These are phyloP conservation scores for Bryum argenteum DNA, from an alignment of 225 moss, liverwort and hornwort genomes.

Conservation along the genomic window DNA sequence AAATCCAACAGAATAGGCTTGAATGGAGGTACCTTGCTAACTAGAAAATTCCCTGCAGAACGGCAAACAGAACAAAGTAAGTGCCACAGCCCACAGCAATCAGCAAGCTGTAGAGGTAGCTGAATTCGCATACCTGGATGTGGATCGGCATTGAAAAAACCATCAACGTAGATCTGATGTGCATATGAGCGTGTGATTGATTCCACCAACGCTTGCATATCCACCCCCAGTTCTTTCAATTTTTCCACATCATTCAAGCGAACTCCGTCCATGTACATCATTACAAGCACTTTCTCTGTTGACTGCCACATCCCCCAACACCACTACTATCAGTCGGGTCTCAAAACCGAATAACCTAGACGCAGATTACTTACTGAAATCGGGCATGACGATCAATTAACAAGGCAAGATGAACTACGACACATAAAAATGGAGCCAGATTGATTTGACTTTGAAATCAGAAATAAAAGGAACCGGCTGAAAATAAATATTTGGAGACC, in stretches of 20 bases:
- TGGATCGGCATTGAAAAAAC: conserved; percentile 99
- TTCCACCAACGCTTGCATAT: conserved; percentile 81
- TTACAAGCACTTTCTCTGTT: conserved; percentile 82
- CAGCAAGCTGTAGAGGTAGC: background rate
- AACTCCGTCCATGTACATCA: conserved; percentile 97
- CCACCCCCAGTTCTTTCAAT: conserved; percentile 74
- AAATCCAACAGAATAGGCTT: conserved; percentile 91
- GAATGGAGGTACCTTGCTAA: conserved; percentile 83
- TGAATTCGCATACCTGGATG: conserved; percentile 72
- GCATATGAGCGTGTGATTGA: conserved; percentile 93
- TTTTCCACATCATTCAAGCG: conserved; percentile 82
- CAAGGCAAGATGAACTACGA: conserved; percentile 11
- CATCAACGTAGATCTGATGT: conserved; percentile 94
- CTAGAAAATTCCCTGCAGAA: conserved; percentile 79
- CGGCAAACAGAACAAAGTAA: conserved; percentile 14
- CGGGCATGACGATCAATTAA: background rate
- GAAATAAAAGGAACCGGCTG: background rate
- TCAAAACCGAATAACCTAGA: conserved; percentile 12
- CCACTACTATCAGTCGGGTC: conserved; percentile 13
- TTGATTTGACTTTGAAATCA: background rate
- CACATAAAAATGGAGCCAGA: background rate
- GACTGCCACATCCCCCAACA: conserved; percentile 59
- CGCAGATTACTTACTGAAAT: background rate
- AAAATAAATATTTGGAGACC: background rate
- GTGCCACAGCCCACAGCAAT: conserved; percentile 1